These are phyloP conservation scores for Phytophthora brassicae DNA, from an alignment of 352 stramenopile species.

Conservation along the genomic window DNA sequence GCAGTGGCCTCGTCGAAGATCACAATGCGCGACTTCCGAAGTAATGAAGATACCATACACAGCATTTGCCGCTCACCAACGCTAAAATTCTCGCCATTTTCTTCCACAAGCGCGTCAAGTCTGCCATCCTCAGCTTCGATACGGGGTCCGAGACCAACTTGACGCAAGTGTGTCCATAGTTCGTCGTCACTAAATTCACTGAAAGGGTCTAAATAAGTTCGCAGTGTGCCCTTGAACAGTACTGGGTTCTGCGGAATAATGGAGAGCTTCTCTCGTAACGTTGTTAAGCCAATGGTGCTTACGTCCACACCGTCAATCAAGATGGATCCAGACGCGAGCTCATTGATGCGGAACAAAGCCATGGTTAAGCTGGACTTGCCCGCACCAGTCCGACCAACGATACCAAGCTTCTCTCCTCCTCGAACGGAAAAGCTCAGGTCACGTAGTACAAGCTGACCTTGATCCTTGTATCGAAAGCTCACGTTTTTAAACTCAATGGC, in stretches of 20 bases:
- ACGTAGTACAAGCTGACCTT: constrained; percentile 50
- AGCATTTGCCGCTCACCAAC: constrained; percentile 94
- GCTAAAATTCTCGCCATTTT: constrained; percentile 93
- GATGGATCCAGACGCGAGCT: constrained; percentile 82
- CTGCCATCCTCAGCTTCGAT: constrained; percentile 49
- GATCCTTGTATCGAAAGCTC: constrained; percentile 87
- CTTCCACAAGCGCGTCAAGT: constrained; percentile 81
- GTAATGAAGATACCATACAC: constrained; percentile 90
- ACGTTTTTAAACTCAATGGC: constrained; percentile 84
- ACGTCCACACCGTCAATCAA: constrained; percentile 88
- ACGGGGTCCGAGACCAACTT: constrained; percentile 50
- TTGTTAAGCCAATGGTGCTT: constrained; percentile 67
- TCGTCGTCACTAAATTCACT: constrained; percentile 70
- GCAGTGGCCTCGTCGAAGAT: constrained; percentile 82
- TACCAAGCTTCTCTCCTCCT: constrained; percentile 74
- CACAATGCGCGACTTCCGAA: constrained; percentile 78
- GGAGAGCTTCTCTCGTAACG: constrained; percentile 80
- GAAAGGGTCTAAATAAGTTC: constrained; percentile 92
- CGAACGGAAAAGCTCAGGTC: constrained; percentile 28
- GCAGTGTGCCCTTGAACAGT: constrained; percentile 91
- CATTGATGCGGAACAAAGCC: constrained; percentile 89
- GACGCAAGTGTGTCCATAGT: constrained; percentile 50
- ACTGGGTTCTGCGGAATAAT: constrained; percentile 95
- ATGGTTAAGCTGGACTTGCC: constrained; percentile 88
- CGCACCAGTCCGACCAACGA: constrained; percentile 88